Percentiles rank a stretch among this genome's conserved stretches.
These are phyloP conservation scores for Leptomonas pyrrhocoris DNA, from an alignment of 208 protist genomes.

Conservation along the genomic window DNA sequence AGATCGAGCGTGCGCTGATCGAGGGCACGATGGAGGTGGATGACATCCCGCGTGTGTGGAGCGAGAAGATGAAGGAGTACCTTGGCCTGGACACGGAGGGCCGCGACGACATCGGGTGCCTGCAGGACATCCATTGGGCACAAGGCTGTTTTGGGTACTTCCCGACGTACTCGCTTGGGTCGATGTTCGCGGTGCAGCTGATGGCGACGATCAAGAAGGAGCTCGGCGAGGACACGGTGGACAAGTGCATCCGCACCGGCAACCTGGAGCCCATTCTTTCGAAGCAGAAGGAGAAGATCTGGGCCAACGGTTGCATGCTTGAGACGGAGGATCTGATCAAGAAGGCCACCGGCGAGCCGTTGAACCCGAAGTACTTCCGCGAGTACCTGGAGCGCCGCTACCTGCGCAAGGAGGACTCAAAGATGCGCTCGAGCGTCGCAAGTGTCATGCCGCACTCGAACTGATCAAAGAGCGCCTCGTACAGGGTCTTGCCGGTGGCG, in stretches of 20 bases:
- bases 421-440: background rate
- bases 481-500: constrained; percentile 45
- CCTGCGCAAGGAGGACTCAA: constrained; percentile 41
- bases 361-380: constrained; percentile 84
- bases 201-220: constrained; percentile 69
- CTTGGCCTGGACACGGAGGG: constrained; percentile 76
- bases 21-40: constrained; percentile 74
- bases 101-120: constrained; percentile 70
- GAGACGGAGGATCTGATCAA: constrained; percentile 83
- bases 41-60: constrained; percentile 83
- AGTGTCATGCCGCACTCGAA: constrained; percentile 83
- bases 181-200: constrained; percentile 84
- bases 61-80: constrained; percentile 89
- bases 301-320: constrained; percentile 53
- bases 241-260: constrained; percentile 57
- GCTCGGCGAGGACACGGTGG: constrained; percentile 55
- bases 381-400: constrained; percentile 88
- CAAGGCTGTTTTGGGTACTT: constrained; percentile 81
- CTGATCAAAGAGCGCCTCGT: constrained; percentile 76
- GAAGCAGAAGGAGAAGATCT: no score
- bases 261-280: constrained; percentile 69
- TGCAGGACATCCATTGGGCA: constrained; percentile 91
- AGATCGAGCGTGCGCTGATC: constrained; percentile 89
- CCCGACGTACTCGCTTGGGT: constrained; percentile 86
- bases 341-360: constrained; percentile 73